phyloP scores from a whole-genome alignment of 352 stramenopile species.

The Peronospora farinosa region DNA sequence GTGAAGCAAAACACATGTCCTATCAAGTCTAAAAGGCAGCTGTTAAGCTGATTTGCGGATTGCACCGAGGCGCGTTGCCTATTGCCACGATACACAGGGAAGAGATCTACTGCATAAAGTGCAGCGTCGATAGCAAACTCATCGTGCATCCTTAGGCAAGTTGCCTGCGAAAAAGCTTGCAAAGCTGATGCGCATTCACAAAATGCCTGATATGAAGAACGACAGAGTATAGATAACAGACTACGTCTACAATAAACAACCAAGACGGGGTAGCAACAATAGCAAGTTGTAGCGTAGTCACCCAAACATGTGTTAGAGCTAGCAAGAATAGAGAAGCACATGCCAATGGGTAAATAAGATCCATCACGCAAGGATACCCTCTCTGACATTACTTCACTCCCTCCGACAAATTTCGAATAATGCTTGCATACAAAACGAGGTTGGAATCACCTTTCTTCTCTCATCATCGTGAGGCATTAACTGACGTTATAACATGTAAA shows the following conservation, averaged over 20 bases:
- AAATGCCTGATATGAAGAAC: neutral
- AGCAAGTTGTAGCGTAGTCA: constrained; percentile 1
- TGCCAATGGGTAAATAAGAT: neutral
- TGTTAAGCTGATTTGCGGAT: neutral
- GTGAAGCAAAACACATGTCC: neutral
- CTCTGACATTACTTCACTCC: constrained; percentile 6
- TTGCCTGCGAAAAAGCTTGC: constrained; percentile 4
- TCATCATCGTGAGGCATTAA: too few relatives aligned
- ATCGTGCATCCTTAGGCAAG: neutral
- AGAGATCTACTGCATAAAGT: constrained; percentile 2
- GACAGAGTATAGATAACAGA: neutral
- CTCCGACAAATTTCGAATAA: constrained; percentile 6
- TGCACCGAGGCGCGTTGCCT: neutral
- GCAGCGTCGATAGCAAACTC: constrained; percentile 1
- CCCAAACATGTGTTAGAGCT: constrained; percentile 16
- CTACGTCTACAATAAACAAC: neutral
- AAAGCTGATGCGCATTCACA: constrained; percentile 1
- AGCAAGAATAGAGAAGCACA: constrained; percentile 2
- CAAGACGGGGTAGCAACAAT: neutral
- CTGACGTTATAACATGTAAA: neutral
- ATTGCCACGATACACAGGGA: neutral
- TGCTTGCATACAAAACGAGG: too few relatives aligned
- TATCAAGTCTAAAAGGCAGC: neutral
- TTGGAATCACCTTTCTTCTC: too few relatives aligned
- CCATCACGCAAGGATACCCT: neutral